phyloP scores from a whole-genome alignment of 108 stramenopile species.

The Epithemia pelagica region DNA sequence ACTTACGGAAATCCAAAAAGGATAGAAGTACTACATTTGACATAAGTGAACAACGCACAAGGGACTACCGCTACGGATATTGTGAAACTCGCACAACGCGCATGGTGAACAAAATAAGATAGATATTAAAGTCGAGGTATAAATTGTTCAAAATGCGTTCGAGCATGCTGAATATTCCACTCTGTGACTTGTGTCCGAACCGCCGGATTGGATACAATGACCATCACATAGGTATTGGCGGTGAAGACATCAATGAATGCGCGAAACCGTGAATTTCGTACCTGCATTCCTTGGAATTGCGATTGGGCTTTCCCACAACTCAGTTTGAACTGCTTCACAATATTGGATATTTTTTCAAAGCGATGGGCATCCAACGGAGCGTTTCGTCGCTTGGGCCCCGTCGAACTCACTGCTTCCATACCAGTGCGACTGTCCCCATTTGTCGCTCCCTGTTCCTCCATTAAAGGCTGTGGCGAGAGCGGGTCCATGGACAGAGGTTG shows the following conservation, averaged over 20 bases:
- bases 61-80: too few species aligned
- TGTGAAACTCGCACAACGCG: too few species aligned
- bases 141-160: constrained; percentile 88
- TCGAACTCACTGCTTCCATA: neutral
- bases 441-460: too few species aligned
- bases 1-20: too few species aligned
- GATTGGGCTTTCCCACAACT: constrained; percentile 92
- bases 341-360: constrained; percentile 99
- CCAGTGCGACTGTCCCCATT: constrained; percentile 4
- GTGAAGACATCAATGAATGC: constrained; percentile 96
- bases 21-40: too few species aligned
- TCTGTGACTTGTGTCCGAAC: constrained; percentile 85
- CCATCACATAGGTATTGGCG: constrained; percentile 97
- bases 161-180: constrained; percentile 90
- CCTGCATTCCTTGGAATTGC: constrained; percentile 96
- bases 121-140: constrained; percentile 75
- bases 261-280: constrained; percentile 83
- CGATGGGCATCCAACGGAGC: constrained; percentile 89
- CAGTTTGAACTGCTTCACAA: constrained; percentile 99
- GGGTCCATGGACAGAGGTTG: neutral
- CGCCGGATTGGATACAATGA: constrained; percentile 82
- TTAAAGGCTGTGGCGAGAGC: neutral
- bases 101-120: too few species aligned
- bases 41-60: too few species aligned
- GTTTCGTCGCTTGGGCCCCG: constrained; percentile 22